Evolutionary conservation across 495 filamentous ascomycete species (phyloP), one percentile per base, ranked within the genome.

Genomic region (Podospora comata): DNA sequence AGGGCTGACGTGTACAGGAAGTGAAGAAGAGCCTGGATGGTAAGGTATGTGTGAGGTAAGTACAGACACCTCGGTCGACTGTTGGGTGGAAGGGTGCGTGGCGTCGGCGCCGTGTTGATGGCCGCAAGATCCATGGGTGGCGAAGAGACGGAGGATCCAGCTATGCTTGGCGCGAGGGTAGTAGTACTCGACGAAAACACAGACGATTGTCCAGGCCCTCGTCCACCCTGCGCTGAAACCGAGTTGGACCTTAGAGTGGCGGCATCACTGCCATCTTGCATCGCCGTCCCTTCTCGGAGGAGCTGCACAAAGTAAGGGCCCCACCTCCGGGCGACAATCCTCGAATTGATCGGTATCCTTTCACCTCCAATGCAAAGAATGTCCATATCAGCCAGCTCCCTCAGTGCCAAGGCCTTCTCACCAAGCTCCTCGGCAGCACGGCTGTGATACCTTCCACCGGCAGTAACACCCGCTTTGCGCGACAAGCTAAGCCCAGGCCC

Each of bases 351-450:
- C 0, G 96, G 92, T 68, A 98, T 91, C 2, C 92, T 87, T 75
- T 98, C 95, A 32, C 94, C 94, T 4, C 89, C 89, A 44, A 97
- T 87, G 39, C 93, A 92, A 27, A 98, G 81, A 54, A 99, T 88
- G 73, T 98, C 95, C 95, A 99, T 98, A 69, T 99, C 95, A n/a
- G 93, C 87, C 70, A 99, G 81, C 74, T 97, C 95, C 23, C 89
- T 87, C 72, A 96, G 79, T 13, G 83, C 85, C 57, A 97, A 83
- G 0, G 92, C 90, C 72, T 91, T 85, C 68, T 88, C 86, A n/a
- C 95, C 95, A 2, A 99, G 82, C 32, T 96, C 92, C 64, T 93
- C 88, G 0, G 95, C 92, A 11, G 90, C 89, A 5, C 82, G 80
- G 18, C 89, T 90, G 71, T 85, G 82, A 5, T 74, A 78, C 44